These are phyloP conservation scores for Theobroma cacao DNA, from an alignment of 345 rosid genomes.

Conservation along the genomic window DNA sequence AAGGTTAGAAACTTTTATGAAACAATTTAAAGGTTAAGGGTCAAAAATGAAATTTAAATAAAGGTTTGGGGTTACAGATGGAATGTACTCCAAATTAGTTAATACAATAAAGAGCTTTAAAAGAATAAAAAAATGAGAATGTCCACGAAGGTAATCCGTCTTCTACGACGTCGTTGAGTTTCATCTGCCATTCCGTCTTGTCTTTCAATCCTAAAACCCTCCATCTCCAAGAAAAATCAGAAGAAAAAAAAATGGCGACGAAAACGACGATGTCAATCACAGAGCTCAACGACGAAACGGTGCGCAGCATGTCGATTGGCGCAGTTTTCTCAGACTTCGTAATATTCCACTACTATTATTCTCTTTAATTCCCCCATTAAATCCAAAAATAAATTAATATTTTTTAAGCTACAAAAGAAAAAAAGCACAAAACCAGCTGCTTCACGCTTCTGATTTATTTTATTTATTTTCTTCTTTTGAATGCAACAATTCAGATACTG, in stretches of 20 bases:
- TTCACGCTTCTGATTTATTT: not conserved
- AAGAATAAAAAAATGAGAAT: too few species aligned
- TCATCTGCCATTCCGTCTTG: not conserved
- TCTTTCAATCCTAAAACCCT: constrained; percentile 12
- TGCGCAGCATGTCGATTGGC: constrained; percentile 86
- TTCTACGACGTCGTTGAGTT: not conserved
- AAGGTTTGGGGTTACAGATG: too few species aligned
- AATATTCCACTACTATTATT: constrained; percentile 21
- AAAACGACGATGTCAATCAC: constrained; percentile 42
- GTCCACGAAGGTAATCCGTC: not conserved
- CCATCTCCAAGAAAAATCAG: not conserved
- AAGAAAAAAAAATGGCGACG: not conserved
- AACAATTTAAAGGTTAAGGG: too few species aligned
- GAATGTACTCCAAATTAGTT: too few species aligned
- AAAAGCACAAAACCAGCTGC: not conserved
- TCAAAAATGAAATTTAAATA: too few species aligned
- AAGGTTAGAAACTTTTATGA: too few species aligned
- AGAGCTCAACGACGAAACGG: constrained; percentile 64
- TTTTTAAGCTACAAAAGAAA: not conserved
- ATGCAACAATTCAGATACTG: not conserved
- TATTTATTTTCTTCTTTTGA: not conserved
- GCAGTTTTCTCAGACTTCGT: constrained; percentile 96
- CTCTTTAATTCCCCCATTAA: not conserved
- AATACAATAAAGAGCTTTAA: too few species aligned
- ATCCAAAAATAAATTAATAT: not conserved